A percentile compares a stretch with the other conserved stretches of the same genome.
phyloP scores from a whole-genome alignment of 1,284 basidiomycete genomes.

The Kalmanozyma brasiliensis region DNA sequence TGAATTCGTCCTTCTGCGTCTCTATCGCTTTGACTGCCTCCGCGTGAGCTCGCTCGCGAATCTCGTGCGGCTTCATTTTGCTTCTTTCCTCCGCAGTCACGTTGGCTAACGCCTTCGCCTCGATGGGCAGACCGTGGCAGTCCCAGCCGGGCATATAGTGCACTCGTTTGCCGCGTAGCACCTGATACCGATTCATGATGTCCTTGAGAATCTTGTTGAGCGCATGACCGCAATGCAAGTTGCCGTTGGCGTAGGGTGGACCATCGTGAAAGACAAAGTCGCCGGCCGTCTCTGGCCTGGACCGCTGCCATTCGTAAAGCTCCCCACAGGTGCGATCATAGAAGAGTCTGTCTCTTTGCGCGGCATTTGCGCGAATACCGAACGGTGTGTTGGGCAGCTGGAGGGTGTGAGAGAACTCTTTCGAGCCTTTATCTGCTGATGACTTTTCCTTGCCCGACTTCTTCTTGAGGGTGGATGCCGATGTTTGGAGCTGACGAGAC shows the following conservation, averaged over 20 bases:
- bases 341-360: constrained; percentile 75
- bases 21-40: constrained; percentile 82
- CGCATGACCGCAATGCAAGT: constrained; percentile 94
- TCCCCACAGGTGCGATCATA: constrained; percentile 77
- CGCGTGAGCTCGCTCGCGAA: constrained; percentile 78
- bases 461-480: constrained; percentile 9
- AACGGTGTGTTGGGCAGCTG: constrained; percentile 85
- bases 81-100: constrained; percentile 72
- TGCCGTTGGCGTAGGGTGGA: constrained; percentile 96
- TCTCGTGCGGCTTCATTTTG: constrained; percentile 66
- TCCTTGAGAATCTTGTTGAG: constrained; percentile 98
- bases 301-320: constrained; percentile 83
- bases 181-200: constrained; percentile 89
- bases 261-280: constrained; percentile 91
- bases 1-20: constrained; percentile 83
- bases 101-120: constrained; percentile 59
- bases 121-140: constrained; percentile 94
- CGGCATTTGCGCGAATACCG: constrained; percentile 79
- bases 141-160: constrained; percentile 98
- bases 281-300: constrained; percentile 7
- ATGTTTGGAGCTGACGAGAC: constrained; percentile 6
- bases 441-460: constrained; percentile 1
- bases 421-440: constrained; percentile 13
- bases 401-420: constrained; percentile 75
- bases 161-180: constrained; percentile 81